These are phyloP conservation scores for Stentor roeselii DNA, from an alignment of 73 alveolate species.

Conservation along the genomic window DNA sequence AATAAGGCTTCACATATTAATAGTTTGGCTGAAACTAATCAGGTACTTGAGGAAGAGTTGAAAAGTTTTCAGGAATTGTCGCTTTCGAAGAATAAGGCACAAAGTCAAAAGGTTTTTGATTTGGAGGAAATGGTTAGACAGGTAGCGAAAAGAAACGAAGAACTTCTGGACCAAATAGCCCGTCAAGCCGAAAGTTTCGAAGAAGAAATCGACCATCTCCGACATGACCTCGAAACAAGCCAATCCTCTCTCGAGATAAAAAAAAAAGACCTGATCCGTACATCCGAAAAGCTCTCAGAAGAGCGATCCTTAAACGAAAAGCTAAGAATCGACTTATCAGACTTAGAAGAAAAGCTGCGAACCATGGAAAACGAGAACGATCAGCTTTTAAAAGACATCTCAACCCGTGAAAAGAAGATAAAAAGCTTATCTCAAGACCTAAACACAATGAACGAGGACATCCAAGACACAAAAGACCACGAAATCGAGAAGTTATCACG, in stretches of 20 bases:
- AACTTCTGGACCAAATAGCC: background rate
- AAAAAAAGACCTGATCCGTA: background rate
- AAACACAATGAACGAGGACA: background rate
- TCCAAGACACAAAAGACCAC: background rate
- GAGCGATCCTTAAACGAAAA: background rate
- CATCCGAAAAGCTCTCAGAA: background rate
- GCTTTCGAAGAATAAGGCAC: background rate
- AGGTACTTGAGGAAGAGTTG: background rate
- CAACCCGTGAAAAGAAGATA: background rate
- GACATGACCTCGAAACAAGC: background rate
- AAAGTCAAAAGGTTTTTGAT: background rate
- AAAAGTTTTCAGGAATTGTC: slow-evolving; percentile 17
- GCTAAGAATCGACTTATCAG: background rate
- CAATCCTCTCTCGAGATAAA: background rate
- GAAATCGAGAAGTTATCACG: background rate
- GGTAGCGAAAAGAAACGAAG: background rate
- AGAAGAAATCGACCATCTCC: background rate
- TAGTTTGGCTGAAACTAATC: background rate
- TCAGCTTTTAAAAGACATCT: background rate
- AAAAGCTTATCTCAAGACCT: background rate
- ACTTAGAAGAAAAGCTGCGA: background rate
- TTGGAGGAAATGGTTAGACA: background rate
- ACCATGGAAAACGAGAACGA: background rate
- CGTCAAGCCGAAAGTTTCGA: background rate
- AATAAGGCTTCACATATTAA: background rate